A percentile compares a stretch with the other conserved stretches of the same genome.
phyloP scores from a whole-genome alignment of 1,284 basidiomycete genomes.

The Phenoliferia sp. region DNA sequence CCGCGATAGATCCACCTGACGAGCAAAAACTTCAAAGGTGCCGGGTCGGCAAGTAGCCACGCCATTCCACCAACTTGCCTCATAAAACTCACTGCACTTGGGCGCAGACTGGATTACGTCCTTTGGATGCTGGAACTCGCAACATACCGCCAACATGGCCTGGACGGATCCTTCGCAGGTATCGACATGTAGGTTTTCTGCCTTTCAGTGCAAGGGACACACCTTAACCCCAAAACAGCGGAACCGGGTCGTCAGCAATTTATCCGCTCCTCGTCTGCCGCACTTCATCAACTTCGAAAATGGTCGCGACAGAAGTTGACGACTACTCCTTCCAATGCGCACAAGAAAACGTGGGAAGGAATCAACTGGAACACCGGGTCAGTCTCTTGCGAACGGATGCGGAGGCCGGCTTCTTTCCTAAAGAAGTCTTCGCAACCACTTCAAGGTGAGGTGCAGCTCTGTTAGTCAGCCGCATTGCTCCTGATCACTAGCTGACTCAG shows the following conservation, averaged over 20 bases:
- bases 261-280: constrained; percentile 74
- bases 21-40: constrained; percentile 32
- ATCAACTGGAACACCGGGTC: constrained; percentile 54
- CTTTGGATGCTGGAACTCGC: constrained; percentile 65
- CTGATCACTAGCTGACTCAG: neutral
- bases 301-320: constrained; percentile 57
- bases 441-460: constrained; percentile 18
- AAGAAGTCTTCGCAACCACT: constrained; percentile 40
- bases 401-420: constrained; percentile 52
- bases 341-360: constrained; percentile 52
- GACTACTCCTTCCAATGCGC: constrained; percentile 55
- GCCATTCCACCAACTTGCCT: neutral
- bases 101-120: constrained; percentile 74
- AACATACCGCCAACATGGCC: neutral
- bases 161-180: constrained; percentile 31
- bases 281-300: constrained; percentile 47
- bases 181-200: constrained; percentile 48
- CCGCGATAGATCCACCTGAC: too few species aligned
- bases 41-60: neutral
- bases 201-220: constrained; percentile 19
- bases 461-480: too few species aligned
- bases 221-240: constrained; percentile 50
- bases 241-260: constrained; percentile 84
- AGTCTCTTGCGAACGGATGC: constrained; percentile 43
- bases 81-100: too few species aligned